Percentiles rank a stretch among this genome's conserved stretches.
phyloP scores from a whole-genome alignment of 139 green algal species.

The Mychonastes homosphaera region DNA sequence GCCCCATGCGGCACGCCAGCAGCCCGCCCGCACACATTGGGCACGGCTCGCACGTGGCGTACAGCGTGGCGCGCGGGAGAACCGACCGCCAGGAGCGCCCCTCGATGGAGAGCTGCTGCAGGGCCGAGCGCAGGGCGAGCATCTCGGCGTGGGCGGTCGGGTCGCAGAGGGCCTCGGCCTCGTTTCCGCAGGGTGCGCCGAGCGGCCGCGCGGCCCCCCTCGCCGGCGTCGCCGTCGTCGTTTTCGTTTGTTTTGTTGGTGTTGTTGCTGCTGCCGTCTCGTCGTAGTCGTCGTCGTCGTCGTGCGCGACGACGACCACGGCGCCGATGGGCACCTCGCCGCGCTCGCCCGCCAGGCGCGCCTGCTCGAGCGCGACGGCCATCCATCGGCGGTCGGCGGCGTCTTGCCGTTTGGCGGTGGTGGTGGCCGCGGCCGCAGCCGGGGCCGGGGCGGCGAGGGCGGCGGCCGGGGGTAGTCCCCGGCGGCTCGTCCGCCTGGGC shows the following conservation, averaged over 20 bases:
- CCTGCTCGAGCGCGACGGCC: constrained; percentile 35
- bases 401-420: not conserved
- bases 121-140: constrained; percentile 49
- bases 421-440: too few species aligned
- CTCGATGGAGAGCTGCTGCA: constrained; percentile 18
- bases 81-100: constrained; percentile 55
- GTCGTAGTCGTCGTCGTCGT: too few species aligned
- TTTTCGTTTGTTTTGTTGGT: not conserved
- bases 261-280: not conserved
- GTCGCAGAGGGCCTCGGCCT: constrained; percentile 30
- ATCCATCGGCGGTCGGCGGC: constrained; percentile 34
- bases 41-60: constrained; percentile 89
- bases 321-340: constrained; percentile 79
- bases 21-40: constrained; percentile 91
- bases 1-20: constrained; percentile 62
- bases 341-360: constrained; percentile 10
- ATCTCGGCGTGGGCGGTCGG: constrained; percentile 83
- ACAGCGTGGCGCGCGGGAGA: constrained; percentile 70
- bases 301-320: constrained; percentile 43
- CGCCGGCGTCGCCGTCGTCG: not conserved
- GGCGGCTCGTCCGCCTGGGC: too few species aligned
- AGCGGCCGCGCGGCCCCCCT: constrained; percentile 16
- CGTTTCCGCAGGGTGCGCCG: constrained; percentile 51
- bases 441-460: too few species aligned
- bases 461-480: too few species aligned